These are phyloP conservation scores for Grammothele lineata DNA, from an alignment of 768 basidiomycete species.

Conservation along the genomic window DNA sequence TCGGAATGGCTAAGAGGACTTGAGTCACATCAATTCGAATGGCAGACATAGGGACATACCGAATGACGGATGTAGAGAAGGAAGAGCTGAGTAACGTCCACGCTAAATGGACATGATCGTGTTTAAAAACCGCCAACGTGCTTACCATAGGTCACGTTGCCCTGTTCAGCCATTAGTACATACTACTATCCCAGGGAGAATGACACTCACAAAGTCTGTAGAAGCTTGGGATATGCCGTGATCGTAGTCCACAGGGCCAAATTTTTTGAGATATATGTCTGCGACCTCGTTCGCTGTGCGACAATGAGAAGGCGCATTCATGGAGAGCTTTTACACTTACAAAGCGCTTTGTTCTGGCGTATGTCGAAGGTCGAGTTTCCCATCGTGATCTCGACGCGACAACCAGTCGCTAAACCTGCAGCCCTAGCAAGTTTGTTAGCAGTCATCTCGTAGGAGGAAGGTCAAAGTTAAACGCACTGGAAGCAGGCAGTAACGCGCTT, in stretches of 20 bases:
- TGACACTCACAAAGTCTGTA: conserved; percentile 70
- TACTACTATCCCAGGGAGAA: neutral
- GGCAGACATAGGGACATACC: conserved; percentile 27
- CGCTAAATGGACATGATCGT: no score
- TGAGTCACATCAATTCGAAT: neutral
- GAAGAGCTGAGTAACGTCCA: conserved; percentile 37
- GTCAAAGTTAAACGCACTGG: conserved; percentile 39
- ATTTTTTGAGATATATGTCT: conserved; percentile 53
- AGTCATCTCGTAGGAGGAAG: no score
- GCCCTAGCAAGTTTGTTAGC: conserved; percentile 39
- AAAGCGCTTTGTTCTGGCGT: conserved; percentile 62
- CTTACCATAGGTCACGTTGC: conserved; percentile 72
- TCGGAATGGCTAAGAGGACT: conserved; percentile 61
- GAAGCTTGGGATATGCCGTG: conserved; percentile 70
- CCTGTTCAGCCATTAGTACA: conserved; percentile 44
- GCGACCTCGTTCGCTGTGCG: conserved; percentile 59
- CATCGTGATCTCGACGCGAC: conserved; percentile 41
- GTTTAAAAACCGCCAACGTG: neutral
- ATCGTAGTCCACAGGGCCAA: conserved; percentile 58
- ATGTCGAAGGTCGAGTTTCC: conserved; percentile 46
- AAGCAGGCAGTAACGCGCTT: conserved; percentile 70
- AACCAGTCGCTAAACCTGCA: conserved; percentile 64
- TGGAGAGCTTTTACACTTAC: no score
- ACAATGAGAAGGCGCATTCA: no score
- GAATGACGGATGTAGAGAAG: conserved; percentile 72